These are phyloP conservation scores for Aspergillus proliferans DNA, from an alignment of 2,329 filamentous ascomycete species.

Conservation along the genomic window DNA sequence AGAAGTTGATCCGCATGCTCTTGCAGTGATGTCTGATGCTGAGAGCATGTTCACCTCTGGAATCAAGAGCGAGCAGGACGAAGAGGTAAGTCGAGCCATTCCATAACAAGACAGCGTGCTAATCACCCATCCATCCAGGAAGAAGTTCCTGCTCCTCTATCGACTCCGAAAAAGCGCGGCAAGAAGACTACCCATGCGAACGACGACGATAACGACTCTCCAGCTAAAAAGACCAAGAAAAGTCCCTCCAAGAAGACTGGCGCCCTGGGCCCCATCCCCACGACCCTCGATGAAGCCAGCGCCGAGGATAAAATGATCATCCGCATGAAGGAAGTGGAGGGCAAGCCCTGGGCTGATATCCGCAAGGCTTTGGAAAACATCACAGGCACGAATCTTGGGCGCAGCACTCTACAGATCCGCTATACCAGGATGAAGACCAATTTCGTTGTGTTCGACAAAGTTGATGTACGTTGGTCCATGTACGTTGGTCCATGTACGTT, in stretches of 20 bases:
- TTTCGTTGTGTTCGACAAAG: conserved; percentile 12
- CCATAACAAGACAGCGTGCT: not conserved
- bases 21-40: too few species aligned
- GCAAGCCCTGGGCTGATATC: not conserved
- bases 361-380: too few species aligned
- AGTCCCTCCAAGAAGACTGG: conserved; percentile 5
- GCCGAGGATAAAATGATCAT: not conserved
- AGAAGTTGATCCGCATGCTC: too few species aligned
- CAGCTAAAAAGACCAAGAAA: conserved; percentile 12
- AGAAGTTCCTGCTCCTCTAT: not conserved
- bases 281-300: conserved; percentile 8
- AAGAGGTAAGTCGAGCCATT: not conserved
- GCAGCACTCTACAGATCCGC: not conserved
- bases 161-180: conserved; percentile 17
- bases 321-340: not conserved
- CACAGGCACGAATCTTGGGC: not conserved
- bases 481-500: conserved; percentile 4
- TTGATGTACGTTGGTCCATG: conserved; percentile 21
- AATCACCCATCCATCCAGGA: not conserved
- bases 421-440: not conserved
- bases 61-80: not conserved
- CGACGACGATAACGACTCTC: not conserved
- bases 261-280: conserved; percentile 14
- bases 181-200: conserved; percentile 9
- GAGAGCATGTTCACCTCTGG: too few species aligned